These are phyloP conservation scores for Sclerotinia spermophila DNA, from an alignment of 2,329 filamentous ascomycete species.

Conservation along the genomic window DNA sequence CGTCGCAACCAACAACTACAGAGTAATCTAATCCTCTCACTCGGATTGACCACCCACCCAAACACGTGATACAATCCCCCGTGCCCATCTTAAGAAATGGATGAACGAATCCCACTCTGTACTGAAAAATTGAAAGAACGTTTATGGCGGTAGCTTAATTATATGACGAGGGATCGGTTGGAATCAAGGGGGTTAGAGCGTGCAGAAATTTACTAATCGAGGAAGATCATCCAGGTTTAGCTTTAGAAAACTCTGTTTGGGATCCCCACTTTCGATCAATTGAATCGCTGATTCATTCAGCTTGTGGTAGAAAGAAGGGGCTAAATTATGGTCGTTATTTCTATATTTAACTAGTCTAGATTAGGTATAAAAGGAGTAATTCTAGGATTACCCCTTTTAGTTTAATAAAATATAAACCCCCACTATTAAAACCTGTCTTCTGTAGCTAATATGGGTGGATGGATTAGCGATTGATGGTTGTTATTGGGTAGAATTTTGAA, in stretches of 20 bases:
- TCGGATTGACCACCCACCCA: neutral
- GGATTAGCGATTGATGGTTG: neutral
- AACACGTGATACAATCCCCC: neutral
- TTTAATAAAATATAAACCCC: too few species aligned
- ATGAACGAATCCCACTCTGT: neutral
- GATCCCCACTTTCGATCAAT: conserved; percentile 6
- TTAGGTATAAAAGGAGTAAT: too few species aligned
- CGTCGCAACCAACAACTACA: too few species aligned
- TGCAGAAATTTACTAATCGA: conserved; percentile 12
- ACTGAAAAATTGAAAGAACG: neutral
- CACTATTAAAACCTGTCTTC: too few species aligned
- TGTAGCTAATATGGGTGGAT: too few species aligned
- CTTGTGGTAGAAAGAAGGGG: too few species aligned
- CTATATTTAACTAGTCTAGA: too few species aligned
- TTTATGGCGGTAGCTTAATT: neutral
- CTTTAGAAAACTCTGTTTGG: conserved; percentile 6
- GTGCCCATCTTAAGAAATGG: neutral
- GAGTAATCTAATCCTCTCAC: neutral
- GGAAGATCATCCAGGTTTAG: conserved; percentile 15
- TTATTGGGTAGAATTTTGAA: neutral
- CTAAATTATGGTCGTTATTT: too few species aligned
- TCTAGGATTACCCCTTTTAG: too few species aligned
- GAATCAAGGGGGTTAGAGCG: neutral
- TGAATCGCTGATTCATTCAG: neutral
- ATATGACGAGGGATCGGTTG: neutral